Percentiles rank a stretch among this genome's conserved stretches.
Evolutionary conservation across 306 rosid genomes (phyloP).

Genomic region (Trifolium pratense): DNA sequence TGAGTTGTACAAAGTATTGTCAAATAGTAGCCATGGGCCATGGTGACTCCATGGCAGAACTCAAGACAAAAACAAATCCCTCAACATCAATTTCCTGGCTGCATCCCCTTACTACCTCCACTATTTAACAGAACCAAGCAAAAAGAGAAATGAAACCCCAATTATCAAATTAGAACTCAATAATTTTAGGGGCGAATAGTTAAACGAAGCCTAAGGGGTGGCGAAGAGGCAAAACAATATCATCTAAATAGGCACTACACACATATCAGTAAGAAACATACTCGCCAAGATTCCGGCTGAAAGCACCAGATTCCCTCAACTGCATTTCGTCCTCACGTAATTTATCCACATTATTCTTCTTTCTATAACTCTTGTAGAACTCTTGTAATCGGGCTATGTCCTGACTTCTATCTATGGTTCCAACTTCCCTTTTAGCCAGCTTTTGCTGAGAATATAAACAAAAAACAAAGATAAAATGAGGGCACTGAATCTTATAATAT

Average conservation of each 20-base stretch:
- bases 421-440: constrained; percentile 80
- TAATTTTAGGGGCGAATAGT: neutral
- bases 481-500: neutral
- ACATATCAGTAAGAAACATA: constrained; percentile 53
- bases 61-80: constrained; percentile 13
- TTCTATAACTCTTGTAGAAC: constrained; percentile 81
- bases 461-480: constrained; percentile 32
- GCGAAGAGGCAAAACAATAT: constrained; percentile 30
- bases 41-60: neutral
- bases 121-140: neutral
- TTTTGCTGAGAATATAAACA: constrained; percentile 76
- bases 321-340: constrained; percentile 82
- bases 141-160: neutral
- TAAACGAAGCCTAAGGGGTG: neutral
- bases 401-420: constrained; percentile 85
- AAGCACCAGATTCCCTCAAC: constrained; percentile 82
- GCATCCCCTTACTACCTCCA: neutral
- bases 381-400: constrained; percentile 77
- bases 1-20: neutral
- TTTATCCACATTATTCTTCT: constrained; percentile 73
- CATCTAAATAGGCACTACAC: constrained; percentile 15
- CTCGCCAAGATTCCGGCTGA: constrained; percentile 92
- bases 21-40: neutral
- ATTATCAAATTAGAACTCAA: constrained; percentile 7
- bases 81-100: constrained; percentile 8